Evolutionary conservation across 495 filamentous ascomycete species (phyloP), one percentile per base, ranked within the genome.

Genomic region (Penicillium lagena): DNA sequence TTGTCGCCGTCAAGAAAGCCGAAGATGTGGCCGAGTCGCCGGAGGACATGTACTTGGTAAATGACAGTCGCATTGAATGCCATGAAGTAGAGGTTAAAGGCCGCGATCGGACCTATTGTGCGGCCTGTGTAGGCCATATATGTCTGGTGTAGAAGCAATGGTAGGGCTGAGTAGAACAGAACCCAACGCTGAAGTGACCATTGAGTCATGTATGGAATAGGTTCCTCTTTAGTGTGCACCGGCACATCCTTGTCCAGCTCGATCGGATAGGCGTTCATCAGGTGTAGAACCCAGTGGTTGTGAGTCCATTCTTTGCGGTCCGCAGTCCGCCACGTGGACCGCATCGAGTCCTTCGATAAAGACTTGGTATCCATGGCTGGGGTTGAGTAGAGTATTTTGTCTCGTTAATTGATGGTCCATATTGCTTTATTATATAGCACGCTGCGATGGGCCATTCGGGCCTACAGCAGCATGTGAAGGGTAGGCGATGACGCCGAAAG

Each of bases 281-380:
- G 12, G 14, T 71, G 62, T 4, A 71, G 43, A 14, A 58, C 41
- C 51, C 58, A 62, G 51, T 71, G 67, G 41, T 54, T 40, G 27
- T 60, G 45, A n/a, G 33, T 64, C 67, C 67, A 71, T 40, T 59
- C 43, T 27, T 51, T 47, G 41, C 62, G 62, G 37, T 51, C 49
- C n/a, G 47, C 55, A 4, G 51, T 54, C 8, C 60, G 65, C 67
- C 67, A 71, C 22, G 67, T 71, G 14, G 67, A 71, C 45, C 58
- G 65, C 62, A 71, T 69, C 2, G 67, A 71, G 53, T 71, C 67
- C 43, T 67, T 71, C 7, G 66, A 57, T 37, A 57, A 51, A 14
- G 46, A 42, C 45, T 47, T 58, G 15, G 53, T 55, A 39, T 55
- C 56, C 57, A 61, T 65, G 17, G 10, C 22, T 22, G 22, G 22